Evolutionary conservation across 2,329 filamentous ascomycete species (phyloP).

Genomic region (Diaporthe helianthi): DNA sequence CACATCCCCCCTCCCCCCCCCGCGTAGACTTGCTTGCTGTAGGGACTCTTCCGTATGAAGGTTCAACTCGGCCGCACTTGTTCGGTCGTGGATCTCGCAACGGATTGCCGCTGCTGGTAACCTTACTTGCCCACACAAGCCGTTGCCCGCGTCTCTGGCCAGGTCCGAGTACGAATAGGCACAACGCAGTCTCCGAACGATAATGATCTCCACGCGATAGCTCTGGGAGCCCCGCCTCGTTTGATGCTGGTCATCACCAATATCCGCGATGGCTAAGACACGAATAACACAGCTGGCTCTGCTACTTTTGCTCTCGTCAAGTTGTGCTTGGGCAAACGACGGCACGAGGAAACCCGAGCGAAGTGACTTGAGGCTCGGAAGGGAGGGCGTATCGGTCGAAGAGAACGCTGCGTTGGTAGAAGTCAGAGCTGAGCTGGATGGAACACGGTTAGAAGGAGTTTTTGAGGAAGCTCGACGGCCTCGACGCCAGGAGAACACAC

Average conservation of each 20-base stretch:
- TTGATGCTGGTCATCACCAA: slow-evolving; percentile 33
- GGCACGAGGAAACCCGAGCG: slow-evolving; percentile 18
- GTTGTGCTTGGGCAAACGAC: slow-evolving; percentile 38
- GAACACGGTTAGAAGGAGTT: neutral
- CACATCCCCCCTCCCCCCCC: slow-evolving; percentile 5
- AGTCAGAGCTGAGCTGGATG: neutral
- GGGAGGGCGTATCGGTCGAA: neutral
- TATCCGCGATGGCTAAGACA: slow-evolving; percentile 36
- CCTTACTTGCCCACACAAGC: neutral
- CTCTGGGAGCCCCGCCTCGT: slow-evolving; percentile 5
- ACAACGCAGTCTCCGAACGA: neutral
- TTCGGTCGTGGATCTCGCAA: slow-evolving; percentile 12
- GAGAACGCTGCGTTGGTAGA: neutral
- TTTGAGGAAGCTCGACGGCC: neutral
- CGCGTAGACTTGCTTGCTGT: neutral
- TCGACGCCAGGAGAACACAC: neutral
- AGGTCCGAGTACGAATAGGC: neutral
- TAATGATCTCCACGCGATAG: slow-evolving; percentile 26
- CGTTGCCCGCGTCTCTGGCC: neutral
- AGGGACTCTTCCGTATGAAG: slow-evolving; percentile 9
- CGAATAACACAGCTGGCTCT: slow-evolving; percentile 37
- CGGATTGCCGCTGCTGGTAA: slow-evolving; percentile 1
- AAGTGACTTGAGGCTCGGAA: slow-evolving; percentile 15
- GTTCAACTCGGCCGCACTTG: neutral
- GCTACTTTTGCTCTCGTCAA: slow-evolving; percentile 38